Evolutionary conservation across 225 moss, liverwort and hornwort species (phyloP).

Genomic region (Climacium dendroides): DNA sequence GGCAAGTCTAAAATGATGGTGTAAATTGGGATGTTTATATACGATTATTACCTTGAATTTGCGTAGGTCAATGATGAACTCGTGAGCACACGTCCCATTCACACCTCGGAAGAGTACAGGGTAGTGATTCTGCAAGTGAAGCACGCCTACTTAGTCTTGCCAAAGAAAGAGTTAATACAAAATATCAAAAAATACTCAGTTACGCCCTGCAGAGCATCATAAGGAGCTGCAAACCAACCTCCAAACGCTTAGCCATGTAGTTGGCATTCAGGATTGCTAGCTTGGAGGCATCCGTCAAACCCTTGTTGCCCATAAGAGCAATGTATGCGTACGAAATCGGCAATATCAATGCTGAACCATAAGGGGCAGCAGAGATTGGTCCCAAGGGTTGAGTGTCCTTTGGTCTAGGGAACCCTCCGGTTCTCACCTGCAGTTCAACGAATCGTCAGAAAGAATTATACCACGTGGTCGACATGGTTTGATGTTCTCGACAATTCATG

Average conservation of each 20-base stretch:
- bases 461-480: not conserved
- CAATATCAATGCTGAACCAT: slow-evolving; percentile 86
- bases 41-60: slow-evolving; percentile 56
- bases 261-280: slow-evolving; percentile 93
- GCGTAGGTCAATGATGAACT: slow-evolving; percentile 90
- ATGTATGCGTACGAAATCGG: slow-evolving; percentile 94
- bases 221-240: slow-evolving; percentile 24
- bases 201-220: not conserved
- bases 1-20: not conserved
- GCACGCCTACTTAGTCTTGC: not conserved
- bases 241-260: slow-evolving; percentile 91
- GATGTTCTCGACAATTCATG: not conserved
- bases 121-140: slow-evolving; percentile 51
- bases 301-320: slow-evolving; percentile 84
- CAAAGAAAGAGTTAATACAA: not conserved
- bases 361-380: slow-evolving; percentile 83
- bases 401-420: slow-evolving; percentile 80
- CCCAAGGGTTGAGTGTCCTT: slow-evolving; percentile 64
- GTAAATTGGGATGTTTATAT: not conserved
- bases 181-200: not conserved
- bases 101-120: slow-evolving; percentile 76
- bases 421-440: slow-evolving; percentile 31
- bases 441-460: not conserved
- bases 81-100: slow-evolving; percentile 91
- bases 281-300: slow-evolving; percentile 87